Evolutionary conservation across 176 grass and related monocot species (phyloP).

Genomic region (Triticum dicoccoides): DNA sequence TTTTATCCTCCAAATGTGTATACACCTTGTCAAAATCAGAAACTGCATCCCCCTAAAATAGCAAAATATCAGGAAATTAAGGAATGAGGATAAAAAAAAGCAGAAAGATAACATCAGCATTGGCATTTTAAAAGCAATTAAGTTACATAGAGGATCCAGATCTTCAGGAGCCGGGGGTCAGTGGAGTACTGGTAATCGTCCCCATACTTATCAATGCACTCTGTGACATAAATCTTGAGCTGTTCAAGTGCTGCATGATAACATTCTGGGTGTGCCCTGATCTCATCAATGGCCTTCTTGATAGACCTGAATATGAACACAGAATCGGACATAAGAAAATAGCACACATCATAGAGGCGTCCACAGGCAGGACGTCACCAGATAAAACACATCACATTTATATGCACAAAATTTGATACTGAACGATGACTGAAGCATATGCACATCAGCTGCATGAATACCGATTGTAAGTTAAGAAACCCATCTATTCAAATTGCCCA

Average conservation of each 20-base stretch:
- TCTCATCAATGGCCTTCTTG: conserved; percentile 40
- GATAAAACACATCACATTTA: background rate
- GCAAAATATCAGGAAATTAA: background rate
- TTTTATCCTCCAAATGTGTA: conserved; percentile 54
- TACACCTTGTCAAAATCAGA: conserved; percentile 56
- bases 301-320: conserved; percentile 66
- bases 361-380: background rate
- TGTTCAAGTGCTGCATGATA: background rate
- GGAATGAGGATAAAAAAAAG: background rate
- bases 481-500: background rate
- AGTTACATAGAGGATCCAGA: conserved; percentile 86
- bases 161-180: conserved; percentile 72
- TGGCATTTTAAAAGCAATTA: conserved; percentile 6
- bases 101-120: background rate
- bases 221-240: conserved; percentile 56
- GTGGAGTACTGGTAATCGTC: conserved; percentile 68
- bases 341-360: background rate
- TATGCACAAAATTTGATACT: background rate
- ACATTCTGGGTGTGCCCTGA: conserved; percentile 29
- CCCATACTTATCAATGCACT: conserved; percentile 58
- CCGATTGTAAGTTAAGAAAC: background rate
- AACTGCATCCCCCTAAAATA: conserved; percentile 62
- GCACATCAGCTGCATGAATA: background rate
- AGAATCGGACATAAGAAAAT: conserved; percentile 21
- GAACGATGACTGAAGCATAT: background rate